phyloP scores from a whole-genome alignment of 495 filamentous ascomycete genomes.

The Hypoxylon trugodes region DNA sequence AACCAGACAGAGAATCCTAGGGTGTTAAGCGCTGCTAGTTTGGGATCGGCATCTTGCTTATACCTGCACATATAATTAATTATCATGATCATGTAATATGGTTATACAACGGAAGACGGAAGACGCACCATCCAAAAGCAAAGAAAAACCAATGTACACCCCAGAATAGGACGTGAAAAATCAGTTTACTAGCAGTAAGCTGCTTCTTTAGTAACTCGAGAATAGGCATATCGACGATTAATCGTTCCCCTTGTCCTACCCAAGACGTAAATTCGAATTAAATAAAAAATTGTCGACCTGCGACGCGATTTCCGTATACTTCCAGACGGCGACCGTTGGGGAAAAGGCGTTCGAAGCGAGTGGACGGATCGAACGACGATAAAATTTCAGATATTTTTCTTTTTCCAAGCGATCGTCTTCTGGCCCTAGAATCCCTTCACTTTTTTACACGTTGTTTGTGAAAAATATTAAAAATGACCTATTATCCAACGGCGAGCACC shows the following conservation, averaged over 20 bases:
- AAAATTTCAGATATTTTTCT: constrained; percentile 4
- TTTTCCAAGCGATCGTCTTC: constrained; percentile 30
- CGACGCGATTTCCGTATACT: constrained; percentile 52
- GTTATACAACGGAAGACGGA: constrained; percentile 8
- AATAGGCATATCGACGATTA: constrained; percentile 51
- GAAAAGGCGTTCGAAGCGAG: constrained; percentile 33
- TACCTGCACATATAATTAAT: constrained; percentile 65
- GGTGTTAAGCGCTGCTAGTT: constrained; percentile 79
- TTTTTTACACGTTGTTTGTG: constrained; percentile 17
- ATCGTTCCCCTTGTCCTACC: constrained; percentile 35
- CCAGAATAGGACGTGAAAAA: constrained; percentile 91
- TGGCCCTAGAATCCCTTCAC: constrained; percentile 11
- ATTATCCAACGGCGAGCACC: constrained; percentile 29
- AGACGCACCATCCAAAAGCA: constrained; percentile 82
- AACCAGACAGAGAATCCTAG: constrained; percentile 93
- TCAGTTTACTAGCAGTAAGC: constrained; percentile 69
- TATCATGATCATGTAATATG: background rate
- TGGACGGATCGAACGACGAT: constrained; percentile 28
- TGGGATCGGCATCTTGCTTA: constrained; percentile 71
- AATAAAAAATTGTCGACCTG: constrained; percentile 59
- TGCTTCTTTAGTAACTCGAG: constrained; percentile 61
- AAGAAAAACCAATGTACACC: constrained; percentile 83
- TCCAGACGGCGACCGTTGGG: constrained; percentile 23
- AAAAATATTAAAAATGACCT: constrained; percentile 34
- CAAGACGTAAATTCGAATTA: constrained; percentile 38